Base-by-base conservation (phyloP, 345 rosid genomes). In the Microthlaspi erraticum region DNA sequence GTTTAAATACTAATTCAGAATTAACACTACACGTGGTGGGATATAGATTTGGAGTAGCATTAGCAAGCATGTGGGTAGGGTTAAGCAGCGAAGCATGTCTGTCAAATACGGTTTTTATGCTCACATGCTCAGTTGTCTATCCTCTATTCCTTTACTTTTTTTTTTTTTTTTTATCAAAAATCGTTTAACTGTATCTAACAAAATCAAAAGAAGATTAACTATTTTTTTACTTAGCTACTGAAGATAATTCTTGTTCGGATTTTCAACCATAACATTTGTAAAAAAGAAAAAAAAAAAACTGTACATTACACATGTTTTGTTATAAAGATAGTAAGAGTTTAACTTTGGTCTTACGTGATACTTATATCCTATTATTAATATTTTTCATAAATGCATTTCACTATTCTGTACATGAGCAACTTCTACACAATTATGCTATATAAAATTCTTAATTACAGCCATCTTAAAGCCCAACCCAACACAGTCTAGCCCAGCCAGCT, bases 51-150 rank as follows among this genome's bases (percentile, higher is more conserved):
- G 70, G 64, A 34, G 31, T 14, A 61, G 53, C n/a, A n/a, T n/a
- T n/a, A n/a, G n/a, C n/a, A n/a, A n/a, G n/a, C 70, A 68, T 61
- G 60, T 68, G 74, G 57, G 56, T 58, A 49, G 55, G 68, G 78
- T 17, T 8, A 37, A 44, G 64, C 70, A 75, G 70, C 74, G 44
- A 75, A 68, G 79, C 79, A 61, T 75, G 74, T 75, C 53, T 75
- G 74, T 61, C 51, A 23, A 36, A 61, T 60, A 52, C 42, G 5
- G 18, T 53, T 62, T 62, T 45, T 5, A 17, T 56, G 44, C 49
- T 38, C 41, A 31, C 59, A 67, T 66, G 67, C 39, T 64, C 34
- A 46, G 43, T 42, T 56, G 44, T 59, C 52, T 33, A 1, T 63
- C 42, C 12, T 39, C 44, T 5, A 12, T 43, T 18, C 20, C 8